Evolutionary conservation across 2,329 filamentous ascomycete species (phyloP).

Genomic region (Zymoseptoria pseudotritici): DNA sequence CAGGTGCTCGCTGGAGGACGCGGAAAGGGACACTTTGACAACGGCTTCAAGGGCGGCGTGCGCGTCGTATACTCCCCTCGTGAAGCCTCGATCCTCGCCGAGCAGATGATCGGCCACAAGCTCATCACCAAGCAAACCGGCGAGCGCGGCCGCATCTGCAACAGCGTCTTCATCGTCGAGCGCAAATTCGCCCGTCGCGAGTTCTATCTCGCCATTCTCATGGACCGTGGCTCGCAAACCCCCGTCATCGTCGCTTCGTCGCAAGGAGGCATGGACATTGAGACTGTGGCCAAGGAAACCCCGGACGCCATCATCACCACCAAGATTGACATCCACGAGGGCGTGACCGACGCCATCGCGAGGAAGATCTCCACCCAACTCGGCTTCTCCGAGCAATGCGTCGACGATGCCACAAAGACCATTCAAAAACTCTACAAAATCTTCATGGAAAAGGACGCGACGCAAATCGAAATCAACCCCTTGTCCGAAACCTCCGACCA

Average conservation of each 20-base stretch:
- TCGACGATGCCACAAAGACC: conserved; percentile 88
- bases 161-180: conserved; percentile 97
- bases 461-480: conserved; percentile 99
- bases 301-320: conserved; percentile 94
- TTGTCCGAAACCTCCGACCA: conserved; percentile 97
- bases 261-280: conserved; percentile 98
- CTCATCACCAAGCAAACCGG: conserved; percentile 99
- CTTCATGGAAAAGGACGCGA: conserved; percentile 97
- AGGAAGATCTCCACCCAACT: conserved; percentile 82
- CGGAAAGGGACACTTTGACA: conserved; percentile 97
- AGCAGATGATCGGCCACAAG: conserved; percentile 99
- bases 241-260: conserved; percentile 97
- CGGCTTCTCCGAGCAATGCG: conserved; percentile 95
- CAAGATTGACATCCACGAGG: conserved; percentile 84
- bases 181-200: conserved; percentile 98
- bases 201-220: conserved; percentile 97
- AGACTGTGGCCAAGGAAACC: conserved; percentile 95
- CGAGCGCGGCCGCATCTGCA: conserved; percentile 86
- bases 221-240: conserved; percentile 86
- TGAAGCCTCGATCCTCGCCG: conserved; percentile 91
- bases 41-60: conserved; percentile 97
- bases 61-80: conserved; percentile 97
- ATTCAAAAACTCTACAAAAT: conserved; percentile 99
- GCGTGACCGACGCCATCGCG: conserved; percentile 93
- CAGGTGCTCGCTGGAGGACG: conserved; percentile 96